phyloP scores from a whole-genome alignment of 352 stramenopile genomes.

The Phytophthora cryptogea region DNA sequence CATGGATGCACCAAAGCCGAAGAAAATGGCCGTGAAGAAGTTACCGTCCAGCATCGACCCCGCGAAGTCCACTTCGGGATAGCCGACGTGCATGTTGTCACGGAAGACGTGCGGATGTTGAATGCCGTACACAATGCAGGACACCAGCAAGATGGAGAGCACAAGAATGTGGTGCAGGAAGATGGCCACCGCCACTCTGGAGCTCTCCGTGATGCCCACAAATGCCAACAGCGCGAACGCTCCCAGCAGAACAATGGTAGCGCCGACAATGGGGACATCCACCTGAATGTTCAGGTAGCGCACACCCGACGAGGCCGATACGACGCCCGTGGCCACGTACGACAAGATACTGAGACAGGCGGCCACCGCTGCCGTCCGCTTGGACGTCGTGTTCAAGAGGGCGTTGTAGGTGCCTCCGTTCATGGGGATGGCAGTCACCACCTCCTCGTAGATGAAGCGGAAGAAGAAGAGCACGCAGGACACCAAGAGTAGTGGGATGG shows the following conservation, averaged over 20 bases:
- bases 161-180: conserved; percentile 78
- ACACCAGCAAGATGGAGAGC: conserved; percentile 58
- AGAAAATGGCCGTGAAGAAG: conserved; percentile 60
- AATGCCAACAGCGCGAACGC: conserved; percentile 76
- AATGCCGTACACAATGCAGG: conserved; percentile 54
- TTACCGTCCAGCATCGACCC: conserved; percentile 42
- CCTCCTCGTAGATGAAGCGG: conserved; percentile 78
- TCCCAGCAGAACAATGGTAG: conserved; percentile 54
- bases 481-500: conserved; percentile 77
- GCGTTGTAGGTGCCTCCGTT: conserved; percentile 92
- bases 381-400: conserved; percentile 89
- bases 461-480: conserved; percentile 60
- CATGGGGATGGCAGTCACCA: conserved; percentile 86
- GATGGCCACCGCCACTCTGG: conserved; percentile 72
- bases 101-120: conserved; percentile 59
- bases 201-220: conserved; percentile 83
- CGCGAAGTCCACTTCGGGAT: conserved; percentile 61
- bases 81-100: conserved; percentile 62
- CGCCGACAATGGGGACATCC: conserved; percentile 41
- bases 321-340: conserved; percentile 87
- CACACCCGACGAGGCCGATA: conserved; percentile 71
- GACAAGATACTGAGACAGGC: conserved; percentile 86
- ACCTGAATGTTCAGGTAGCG: conserved; percentile 79
- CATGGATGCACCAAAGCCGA: conserved; percentile 77
- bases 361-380: conserved; percentile 81